A percentile compares a stretch with the other conserved stretches of the same genome.
These are phyloP conservation scores for Sugiyamaella japonica DNA, from an alignment of 1,139 yeast species.

Conservation along the genomic window DNA sequence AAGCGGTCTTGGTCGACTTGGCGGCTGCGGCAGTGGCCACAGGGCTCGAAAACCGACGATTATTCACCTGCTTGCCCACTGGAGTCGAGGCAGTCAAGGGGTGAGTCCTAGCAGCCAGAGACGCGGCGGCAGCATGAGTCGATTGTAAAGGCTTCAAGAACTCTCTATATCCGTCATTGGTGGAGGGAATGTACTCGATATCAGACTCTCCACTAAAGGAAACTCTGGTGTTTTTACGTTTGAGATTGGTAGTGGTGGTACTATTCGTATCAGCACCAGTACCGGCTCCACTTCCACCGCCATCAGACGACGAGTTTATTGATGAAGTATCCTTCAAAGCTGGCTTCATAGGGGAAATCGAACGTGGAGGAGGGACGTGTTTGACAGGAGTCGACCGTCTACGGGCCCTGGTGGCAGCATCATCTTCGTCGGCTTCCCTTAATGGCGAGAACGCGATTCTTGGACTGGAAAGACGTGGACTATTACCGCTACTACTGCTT, in stretches of 20 bases:
- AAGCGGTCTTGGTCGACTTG: constrained; percentile 13
- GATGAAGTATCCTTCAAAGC: constrained; percentile 35
- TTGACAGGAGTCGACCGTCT: constrained; percentile 9
- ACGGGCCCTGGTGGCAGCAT: neutral
- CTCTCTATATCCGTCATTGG: constrained; percentile 11
- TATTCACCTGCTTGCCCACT: neutral
- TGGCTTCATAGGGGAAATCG: constrained; percentile 38
- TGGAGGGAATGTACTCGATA: constrained; percentile 14
- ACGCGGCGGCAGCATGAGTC: constrained; percentile 17
- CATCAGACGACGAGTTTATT: constrained; percentile 24
- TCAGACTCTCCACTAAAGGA: constrained; percentile 23
- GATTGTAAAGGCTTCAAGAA: constrained; percentile 13
- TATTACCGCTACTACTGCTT: neutral
- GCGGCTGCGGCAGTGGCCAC: constrained; percentile 32
- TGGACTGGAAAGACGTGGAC: constrained; percentile 7
- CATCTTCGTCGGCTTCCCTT: constrained; percentile 8
- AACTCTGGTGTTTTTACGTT: constrained; percentile 22
- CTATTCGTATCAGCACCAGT: neutral
- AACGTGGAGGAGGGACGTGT: constrained; percentile 34
- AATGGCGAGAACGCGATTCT: constrained; percentile 12
- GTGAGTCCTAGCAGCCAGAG: constrained; percentile 20
- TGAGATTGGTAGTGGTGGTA: constrained; percentile 5
- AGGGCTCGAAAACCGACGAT: constrained; percentile 15
- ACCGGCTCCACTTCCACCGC: constrained; percentile 8
- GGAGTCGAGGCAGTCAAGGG: constrained; percentile 12